A percentile compares a stretch with the other conserved stretches of the same genome.
Conservation (phyloP, 2,329 filamentous ascomycete species). For the Apiospora aurea region DNA sequence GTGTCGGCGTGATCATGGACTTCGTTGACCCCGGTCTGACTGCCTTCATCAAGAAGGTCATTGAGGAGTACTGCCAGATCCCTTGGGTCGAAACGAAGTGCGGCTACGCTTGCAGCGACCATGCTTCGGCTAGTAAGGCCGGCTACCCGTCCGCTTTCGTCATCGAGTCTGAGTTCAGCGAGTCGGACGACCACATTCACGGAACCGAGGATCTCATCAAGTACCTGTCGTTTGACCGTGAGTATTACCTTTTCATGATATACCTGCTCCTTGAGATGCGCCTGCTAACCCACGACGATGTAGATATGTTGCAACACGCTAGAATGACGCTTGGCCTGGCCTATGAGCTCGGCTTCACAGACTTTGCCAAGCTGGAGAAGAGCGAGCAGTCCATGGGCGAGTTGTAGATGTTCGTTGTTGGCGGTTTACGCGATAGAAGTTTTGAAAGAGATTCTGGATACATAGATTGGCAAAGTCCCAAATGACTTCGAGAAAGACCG, state of each 20-base stretch:
- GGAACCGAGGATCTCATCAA: constrained; percentile 74
- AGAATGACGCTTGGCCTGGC: constrained; percentile 83
- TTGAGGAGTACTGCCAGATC: constrained; percentile 87
- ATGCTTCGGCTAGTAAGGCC: constrained; percentile 75
- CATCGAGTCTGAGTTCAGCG: constrained; percentile 75
- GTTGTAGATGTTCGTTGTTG: constrained; percentile 37
- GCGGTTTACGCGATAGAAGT: neutral
- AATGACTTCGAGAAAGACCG: neutral
- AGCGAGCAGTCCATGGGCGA: constrained; percentile 43
- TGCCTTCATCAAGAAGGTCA: constrained; percentile 87
- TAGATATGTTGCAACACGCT: constrained; percentile 86
- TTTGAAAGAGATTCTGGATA: neutral
- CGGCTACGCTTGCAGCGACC: constrained; percentile 83
- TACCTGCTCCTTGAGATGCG: neutral
- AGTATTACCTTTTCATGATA: neutral
- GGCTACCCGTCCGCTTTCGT: constrained; percentile 80
- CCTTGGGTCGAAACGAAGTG: constrained; percentile 88
- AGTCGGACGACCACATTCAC: constrained; percentile 73
- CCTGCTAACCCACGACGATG: neutral
- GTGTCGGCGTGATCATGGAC: constrained; percentile 91
- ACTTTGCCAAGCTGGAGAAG: constrained; percentile 60
- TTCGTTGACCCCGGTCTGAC: constrained; percentile 86
- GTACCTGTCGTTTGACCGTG: constrained; percentile 77
- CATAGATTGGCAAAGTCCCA: neutral
- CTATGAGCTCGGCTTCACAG: constrained; percentile 82